These are phyloP conservation scores for Helenozyma baotianmanensis DNA, from an alignment of 805 yeast genomes.

Conservation along the genomic window DNA sequence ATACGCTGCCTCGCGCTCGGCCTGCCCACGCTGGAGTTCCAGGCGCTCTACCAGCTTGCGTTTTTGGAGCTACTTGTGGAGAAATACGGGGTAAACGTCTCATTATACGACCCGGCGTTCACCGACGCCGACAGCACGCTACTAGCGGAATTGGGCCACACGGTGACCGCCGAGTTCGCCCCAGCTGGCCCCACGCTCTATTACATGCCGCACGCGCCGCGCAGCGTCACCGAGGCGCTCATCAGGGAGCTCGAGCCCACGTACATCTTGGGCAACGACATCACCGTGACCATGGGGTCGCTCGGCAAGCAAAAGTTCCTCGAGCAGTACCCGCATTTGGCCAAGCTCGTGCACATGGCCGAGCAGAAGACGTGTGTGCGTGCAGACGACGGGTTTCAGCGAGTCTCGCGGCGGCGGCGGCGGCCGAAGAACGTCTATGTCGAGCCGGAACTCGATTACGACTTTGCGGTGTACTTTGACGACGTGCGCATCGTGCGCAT, in stretches of 20 bases:
- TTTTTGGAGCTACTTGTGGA: conserved; percentile 38
- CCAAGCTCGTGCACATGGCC: conserved; percentile 31
- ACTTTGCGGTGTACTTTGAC: conserved; percentile 28
- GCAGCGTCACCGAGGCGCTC: conserved; percentile 44
- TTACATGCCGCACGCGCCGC: conserved; percentile 76
- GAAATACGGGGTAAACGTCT: conserved; percentile 29
- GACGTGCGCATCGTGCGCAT: conserved; percentile 16
- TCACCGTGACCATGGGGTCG: conserved; percentile 51
- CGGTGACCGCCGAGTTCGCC: conserved; percentile 9
- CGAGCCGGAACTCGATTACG: conserved; percentile 31
- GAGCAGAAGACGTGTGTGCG: conserved; percentile 2
- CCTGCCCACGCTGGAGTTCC: conserved; percentile 51
- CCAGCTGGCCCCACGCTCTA: conserved; percentile 31
- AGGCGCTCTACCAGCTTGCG: conserved; percentile 66
- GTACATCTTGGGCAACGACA: conserved; percentile 48
- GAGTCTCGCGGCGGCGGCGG: conserved; percentile 16
- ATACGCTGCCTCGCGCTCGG: conserved; percentile 75
- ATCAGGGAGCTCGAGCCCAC: conserved; percentile 29
- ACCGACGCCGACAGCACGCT: conserved; percentile 38
- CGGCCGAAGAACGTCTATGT: conserved; percentile 20
- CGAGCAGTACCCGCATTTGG: conserved; percentile 40
- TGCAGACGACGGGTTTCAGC: conserved; percentile 18
- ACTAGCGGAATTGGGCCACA: conserved; percentile 12
- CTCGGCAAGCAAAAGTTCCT: conserved; percentile 39
- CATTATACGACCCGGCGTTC: conserved; percentile 66